Base-by-base conservation (phyloP, 106 monocot genomes). In the Gastrodia elata region DNA sequence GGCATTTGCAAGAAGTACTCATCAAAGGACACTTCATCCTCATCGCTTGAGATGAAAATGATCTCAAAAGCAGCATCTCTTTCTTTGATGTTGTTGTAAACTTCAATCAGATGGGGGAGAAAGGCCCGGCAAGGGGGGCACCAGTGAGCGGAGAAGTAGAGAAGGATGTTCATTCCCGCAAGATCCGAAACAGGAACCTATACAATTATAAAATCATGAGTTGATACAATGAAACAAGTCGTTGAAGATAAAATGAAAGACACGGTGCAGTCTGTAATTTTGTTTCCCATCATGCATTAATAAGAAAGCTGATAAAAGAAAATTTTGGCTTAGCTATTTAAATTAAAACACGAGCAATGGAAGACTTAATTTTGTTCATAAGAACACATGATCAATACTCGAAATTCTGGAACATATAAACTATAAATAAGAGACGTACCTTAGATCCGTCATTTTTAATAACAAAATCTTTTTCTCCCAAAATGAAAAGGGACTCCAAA, bases 121-220 rank as follows among this genome's bases (percentile, higher is more conserved):
- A 90, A 87, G 1, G 68, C 80, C 18, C 85, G 83, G 70, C 90
- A 90, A 38, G 87, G 80, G 3, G 84, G 82, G 36, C 82, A 87
- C 88, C 94, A 94, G 22, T 90, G 78, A 9, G 90, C 94, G 8
- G 84, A 85, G 78, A 94, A 94, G 86, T 88, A 94, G 70, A 93
- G 78, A 24, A 93, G 77, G 20, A 93, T 75, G 68, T 82, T 93
- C 77, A 83, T 93, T 44, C 92, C 92, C 7, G 82, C 83, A 26
- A 93, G 89, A 30, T 87, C 85, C 6, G 77, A 81, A 11, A 89
- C 77, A 0, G 82, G 83, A 16, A 93, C 85, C 89, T 89, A 70
- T 73, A 75, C 20, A 34, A 76, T 24, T 8, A 70, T 8, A 38
- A 8, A 15, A 65, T 9, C 30, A 28, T 42, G 65, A 32, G 22